Evolutionary conservation across 1,139 yeast genomes (phyloP).

Genomic region (Diutina sp.): DNA sequence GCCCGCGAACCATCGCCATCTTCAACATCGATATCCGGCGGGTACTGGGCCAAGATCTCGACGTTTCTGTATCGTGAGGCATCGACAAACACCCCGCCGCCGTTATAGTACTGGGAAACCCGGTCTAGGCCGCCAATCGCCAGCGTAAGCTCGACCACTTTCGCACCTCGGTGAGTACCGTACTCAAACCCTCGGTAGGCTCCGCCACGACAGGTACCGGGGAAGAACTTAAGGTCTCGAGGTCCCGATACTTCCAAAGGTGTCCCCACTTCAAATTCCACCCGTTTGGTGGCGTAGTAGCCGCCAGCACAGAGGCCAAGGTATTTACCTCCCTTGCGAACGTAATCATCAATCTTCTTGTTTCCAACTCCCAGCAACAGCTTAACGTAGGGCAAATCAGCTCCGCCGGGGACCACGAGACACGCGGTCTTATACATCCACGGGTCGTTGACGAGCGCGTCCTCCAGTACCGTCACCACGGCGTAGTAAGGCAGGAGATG

Average conservation of each 20-base stretch:
- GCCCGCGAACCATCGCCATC: constrained; percentile 29
- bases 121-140: constrained; percentile 12
- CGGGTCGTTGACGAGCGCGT: constrained; percentile 62
- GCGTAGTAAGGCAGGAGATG: constrained; percentile 86
- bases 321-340: constrained; percentile 66
- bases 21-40: constrained; percentile 26
- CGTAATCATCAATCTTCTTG: constrained; percentile 44
- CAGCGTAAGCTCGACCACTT: constrained; percentile 38
- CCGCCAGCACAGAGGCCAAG: constrained; percentile 97
- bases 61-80: constrained; percentile 49
- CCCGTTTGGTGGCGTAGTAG: constrained; percentile 61
- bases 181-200: constrained; percentile 74
- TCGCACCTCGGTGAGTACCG: constrained; percentile 64
- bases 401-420: constrained; percentile 91
- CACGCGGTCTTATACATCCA: constrained; percentile 76
- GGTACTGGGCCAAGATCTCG: constrained; percentile 60
- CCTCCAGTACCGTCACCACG: constrained; percentile 57
- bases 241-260: constrained; percentile 75
- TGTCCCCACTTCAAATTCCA: constrained; percentile 77
- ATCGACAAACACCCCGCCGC: constrained; percentile 79
- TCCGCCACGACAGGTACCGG: constrained; percentile 74
- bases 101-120: constrained; percentile 51
- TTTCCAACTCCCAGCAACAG: constrained; percentile 62
- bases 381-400: constrained; percentile 77
- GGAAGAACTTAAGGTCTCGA: constrained; percentile 69